A percentile compares a stretch with the other conserved stretches of the same genome.
These are phyloP conservation scores for Kickxella alabastrina DNA, from an alignment of 192 early-diverging fungal species.

Conservation along the genomic window DNA sequence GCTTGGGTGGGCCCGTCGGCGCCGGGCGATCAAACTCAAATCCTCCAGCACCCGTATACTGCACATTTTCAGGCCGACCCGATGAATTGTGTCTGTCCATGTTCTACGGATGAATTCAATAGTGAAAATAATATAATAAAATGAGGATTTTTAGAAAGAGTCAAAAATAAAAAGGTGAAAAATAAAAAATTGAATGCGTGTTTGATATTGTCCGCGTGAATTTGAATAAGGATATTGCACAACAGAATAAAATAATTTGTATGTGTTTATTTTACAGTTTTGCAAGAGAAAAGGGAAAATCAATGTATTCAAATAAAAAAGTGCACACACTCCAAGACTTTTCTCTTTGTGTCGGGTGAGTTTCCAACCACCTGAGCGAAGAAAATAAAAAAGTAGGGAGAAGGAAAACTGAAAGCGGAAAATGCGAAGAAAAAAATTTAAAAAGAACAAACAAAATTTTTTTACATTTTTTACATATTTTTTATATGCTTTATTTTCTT, in stretches of 20 bases:
- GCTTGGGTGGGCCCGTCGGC: slow-evolving; percentile 30
- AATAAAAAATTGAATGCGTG: no score
- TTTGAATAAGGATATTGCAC: not conserved
- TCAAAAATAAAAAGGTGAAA: not conserved
- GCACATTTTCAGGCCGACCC: slow-evolving; percentile 9
- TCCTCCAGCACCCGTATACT: slow-evolving; percentile 14
- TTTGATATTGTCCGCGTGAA: no score
- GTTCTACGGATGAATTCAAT: slow-evolving; percentile 1
- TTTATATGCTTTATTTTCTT: not conserved
- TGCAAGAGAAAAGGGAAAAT: slow-evolving; percentile 1
- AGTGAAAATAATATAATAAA: not conserved
- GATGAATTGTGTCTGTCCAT: slow-evolving; percentile 31
- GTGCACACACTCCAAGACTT: not conserved
- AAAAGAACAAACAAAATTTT: not conserved
- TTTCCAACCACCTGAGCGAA: not conserved
- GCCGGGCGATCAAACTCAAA: slow-evolving; percentile 37
- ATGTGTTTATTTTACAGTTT: no score
- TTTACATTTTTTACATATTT: not conserved
- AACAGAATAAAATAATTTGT: not conserved
- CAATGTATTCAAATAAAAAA: not conserved
- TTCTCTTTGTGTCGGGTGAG: no score
- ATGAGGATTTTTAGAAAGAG: slow-evolving; percentile 1
- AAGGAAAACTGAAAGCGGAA: not conserved
- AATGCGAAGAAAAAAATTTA: not conserved
- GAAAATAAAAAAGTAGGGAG: slow-evolving; percentile 1